Conservation (phyloP, 495 filamentous ascomycete species). For the Lasiosphaeris hirsuta region DNA sequence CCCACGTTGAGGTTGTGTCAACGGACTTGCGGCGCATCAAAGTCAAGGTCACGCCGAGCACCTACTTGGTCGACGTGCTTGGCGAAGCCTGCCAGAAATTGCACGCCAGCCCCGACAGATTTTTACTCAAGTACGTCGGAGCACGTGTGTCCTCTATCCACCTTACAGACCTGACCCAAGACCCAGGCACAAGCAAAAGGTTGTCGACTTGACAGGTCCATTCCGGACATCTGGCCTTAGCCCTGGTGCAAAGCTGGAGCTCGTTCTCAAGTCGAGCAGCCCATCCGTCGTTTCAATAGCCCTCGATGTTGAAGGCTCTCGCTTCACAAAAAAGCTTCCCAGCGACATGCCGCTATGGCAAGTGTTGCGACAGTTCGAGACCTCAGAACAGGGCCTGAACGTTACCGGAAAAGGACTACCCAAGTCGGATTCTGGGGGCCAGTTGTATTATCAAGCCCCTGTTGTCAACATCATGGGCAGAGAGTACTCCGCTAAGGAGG, state of each 20-base stretch:
- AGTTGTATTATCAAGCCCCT: constrained; percentile 82
- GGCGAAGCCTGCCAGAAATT: constrained; percentile 83
- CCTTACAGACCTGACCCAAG: constrained; percentile 2
- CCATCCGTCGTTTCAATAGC: constrained; percentile 81
- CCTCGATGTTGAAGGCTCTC: constrained; percentile 71
- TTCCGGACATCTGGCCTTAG: constrained; percentile 83
- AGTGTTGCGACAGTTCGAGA: constrained; percentile 84
- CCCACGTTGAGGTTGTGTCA: constrained; percentile 85
- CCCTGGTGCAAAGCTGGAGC: constrained; percentile 86
- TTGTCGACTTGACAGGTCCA: constrained; percentile 76
- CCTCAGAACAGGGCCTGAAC: constrained; percentile 59
- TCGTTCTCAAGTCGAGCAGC: constrained; percentile 78
- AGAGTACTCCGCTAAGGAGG: constrained; percentile 69
- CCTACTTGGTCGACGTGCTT: constrained; percentile 75
- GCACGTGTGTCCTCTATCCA: neutral
- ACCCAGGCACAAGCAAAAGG: constrained; percentile 71
- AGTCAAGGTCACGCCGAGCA: constrained; percentile 81
- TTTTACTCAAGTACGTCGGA: constrained; percentile 69
- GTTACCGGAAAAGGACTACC: constrained; percentile 77
- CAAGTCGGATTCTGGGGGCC: constrained; percentile 56
- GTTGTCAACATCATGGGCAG: constrained; percentile 77
- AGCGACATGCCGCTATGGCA: constrained; percentile 84
- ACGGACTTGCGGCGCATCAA: constrained; percentile 65
- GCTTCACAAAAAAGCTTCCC: constrained; percentile 77
- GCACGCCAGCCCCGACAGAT: constrained; percentile 65